A percentile compares a stretch with the other conserved stretches of the same genome.
Conservation (phyloP, 2,329 filamentous ascomycete species). For the Pseudofabraea citricarpa region DNA sequence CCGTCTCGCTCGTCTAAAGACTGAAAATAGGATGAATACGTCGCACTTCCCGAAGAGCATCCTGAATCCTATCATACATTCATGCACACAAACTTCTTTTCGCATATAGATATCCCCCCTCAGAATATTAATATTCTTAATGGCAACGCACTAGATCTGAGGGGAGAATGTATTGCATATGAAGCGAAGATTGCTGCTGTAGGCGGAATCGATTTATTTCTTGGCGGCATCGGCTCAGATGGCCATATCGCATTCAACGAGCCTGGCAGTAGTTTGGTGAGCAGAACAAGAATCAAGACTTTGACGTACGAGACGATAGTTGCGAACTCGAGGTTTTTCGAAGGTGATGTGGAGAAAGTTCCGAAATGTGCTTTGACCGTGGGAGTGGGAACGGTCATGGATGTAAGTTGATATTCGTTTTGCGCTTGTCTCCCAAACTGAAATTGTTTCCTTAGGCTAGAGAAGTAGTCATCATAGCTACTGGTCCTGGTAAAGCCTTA, state of each 20-base stretch:
- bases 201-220: slow-evolving; percentile 81
- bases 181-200: slow-evolving; percentile 70
- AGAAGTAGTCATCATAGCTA: no score
- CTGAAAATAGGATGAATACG: slow-evolving; percentile 91
- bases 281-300: slow-evolving; percentile 79
- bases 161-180: slow-evolving; percentile 73
- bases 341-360: slow-evolving; percentile 66
- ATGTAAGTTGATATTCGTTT: no score
- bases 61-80: slow-evolving; percentile 86
- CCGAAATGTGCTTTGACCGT: slow-evolving; percentile 81
- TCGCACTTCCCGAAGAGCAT: slow-evolving; percentile 76
- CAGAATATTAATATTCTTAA: slow-evolving; percentile 81
- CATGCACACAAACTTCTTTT: slow-evolving; percentile 93
- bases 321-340: slow-evolving; percentile 82
- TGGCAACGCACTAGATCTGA: slow-evolving; percentile 71
- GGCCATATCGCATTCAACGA: slow-evolving; percentile 92
- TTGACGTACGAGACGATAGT: slow-evolving; percentile 82
- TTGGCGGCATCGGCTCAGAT: slow-evolving; percentile 80
- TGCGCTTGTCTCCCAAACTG: no score
- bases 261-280: slow-evolving; percentile 72
- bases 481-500: no score
- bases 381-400: slow-evolving; percentile 77
- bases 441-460: no score
- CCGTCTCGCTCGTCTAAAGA: no score
- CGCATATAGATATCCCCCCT: slow-evolving; percentile 74